Evolutionary conservation across 2,329 filamentous ascomycete species (phyloP), one percentile per base, ranked within the genome.

Genomic region (Aspergillus udagawae): DNA sequence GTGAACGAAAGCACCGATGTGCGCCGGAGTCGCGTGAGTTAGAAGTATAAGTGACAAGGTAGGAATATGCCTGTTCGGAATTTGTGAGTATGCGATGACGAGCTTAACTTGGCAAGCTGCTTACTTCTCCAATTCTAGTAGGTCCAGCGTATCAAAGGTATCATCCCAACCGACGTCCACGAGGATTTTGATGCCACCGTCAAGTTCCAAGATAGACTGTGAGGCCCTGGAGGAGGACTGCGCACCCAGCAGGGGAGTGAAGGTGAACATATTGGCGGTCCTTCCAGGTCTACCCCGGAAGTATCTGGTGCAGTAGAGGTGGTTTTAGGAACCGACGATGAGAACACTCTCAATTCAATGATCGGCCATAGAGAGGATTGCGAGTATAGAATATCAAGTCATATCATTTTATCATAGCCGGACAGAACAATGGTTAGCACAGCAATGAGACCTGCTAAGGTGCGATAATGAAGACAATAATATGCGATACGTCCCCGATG

Each of bases 101-200:
- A 44, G 58, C 54, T 42, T 53, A 57, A 17, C 38, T 28, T 23
- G 50, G 53, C 52, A 52, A 60, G 48, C 61, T 51, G 59, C 82
- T 64, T 83, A 95, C 89, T 91, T 94, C 77, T 97, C 93, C 60
- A 99, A 84, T 76, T 94, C 90, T 67, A 86, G 86, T 53, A 99
- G 84, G 79, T 91, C 89, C 60, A 84, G 83, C 32, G 86, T 84
- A 70, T 96, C 89, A 72, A 99, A 97, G 2, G 84, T 84, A 72
- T 96, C 91, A 72, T 97, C 92, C 94, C 94, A 99, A 59, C 94
- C 94, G 48, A 97, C 88, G 71, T 97, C 93, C 41, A 99, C 86
- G 54, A 99, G 83, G 53, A 99, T 86, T 75, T 97, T 97, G 77
- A 99, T 89, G 58, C 93, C 94, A 63, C 93, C 93, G 78, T 99